These are phyloP conservation scores for Ceratobasidium sp. DNA, from an alignment of 1,284 basidiomycete species.

Conservation along the genomic window DNA sequence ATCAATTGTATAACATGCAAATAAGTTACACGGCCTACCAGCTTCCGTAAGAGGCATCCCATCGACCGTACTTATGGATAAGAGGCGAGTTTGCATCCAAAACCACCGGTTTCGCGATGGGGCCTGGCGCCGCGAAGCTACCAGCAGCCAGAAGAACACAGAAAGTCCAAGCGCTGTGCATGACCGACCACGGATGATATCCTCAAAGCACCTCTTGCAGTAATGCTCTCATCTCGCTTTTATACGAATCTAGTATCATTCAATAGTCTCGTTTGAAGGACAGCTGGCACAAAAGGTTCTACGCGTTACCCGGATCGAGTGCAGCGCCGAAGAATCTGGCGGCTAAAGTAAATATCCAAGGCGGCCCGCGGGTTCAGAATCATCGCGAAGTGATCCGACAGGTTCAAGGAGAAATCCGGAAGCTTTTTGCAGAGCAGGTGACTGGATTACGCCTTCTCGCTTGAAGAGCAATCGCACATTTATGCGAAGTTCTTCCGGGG, in stretches of 20 bases:
- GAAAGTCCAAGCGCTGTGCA: not conserved
- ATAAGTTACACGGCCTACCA: too few species aligned
- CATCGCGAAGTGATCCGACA: not conserved
- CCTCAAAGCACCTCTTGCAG: not conserved
- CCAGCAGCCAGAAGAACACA: not conserved
- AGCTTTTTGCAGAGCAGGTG: not conserved
- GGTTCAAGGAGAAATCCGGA: conserved; percentile 23
- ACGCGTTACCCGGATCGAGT: not conserved
- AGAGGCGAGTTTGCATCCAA: not conserved
- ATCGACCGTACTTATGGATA: conserved; percentile 45
- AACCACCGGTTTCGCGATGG: not conserved
- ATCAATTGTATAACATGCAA: not conserved
- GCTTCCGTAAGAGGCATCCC: conserved; percentile 53
- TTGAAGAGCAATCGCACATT: not conserved
- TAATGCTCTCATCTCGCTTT: not conserved
- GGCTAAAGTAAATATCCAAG: not conserved
- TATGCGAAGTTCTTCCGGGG: not conserved
- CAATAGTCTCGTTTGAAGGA: too few species aligned
- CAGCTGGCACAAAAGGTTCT: not conserved
- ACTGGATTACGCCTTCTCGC: not conserved
- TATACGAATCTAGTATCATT: not conserved
- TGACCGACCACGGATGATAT: not conserved
- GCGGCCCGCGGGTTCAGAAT: not conserved
- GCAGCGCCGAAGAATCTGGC: not conserved
- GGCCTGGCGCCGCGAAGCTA: not conserved